These are phyloP conservation scores for Phytopythium litorale DNA, from an alignment of 352 stramenopile species.

Conservation along the genomic window DNA sequence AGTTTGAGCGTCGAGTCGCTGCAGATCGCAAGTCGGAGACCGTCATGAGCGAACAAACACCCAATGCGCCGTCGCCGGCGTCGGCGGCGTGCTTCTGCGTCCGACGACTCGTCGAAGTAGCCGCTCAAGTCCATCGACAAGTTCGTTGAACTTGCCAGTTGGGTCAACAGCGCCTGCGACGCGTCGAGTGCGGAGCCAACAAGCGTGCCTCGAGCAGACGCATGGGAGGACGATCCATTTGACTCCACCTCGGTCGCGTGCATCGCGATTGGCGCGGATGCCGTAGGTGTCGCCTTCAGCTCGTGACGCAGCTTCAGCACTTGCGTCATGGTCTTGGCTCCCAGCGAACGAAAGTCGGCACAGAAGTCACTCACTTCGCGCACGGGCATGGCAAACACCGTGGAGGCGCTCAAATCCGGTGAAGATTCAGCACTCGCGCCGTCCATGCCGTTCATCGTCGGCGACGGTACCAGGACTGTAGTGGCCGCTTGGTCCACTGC, in stretches of 20 bases:
- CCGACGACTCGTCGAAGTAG: slow-evolving; percentile 54
- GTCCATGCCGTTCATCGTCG: not conserved
- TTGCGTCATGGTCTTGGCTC: slow-evolving; percentile 60
- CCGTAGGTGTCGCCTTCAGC: slow-evolving; percentile 18
- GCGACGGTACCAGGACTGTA: not conserved
- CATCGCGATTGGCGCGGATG: not conserved
- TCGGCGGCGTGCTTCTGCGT: slow-evolving; percentile 41
- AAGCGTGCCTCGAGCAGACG: slow-evolving; percentile 21
- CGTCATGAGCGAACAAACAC: slow-evolving; percentile 63
- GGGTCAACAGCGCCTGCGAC: slow-evolving; percentile 63
- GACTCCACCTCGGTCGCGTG: slow-evolving; percentile 10
- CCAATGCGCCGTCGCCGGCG: slow-evolving; percentile 52
- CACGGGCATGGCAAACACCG: slow-evolving; percentile 9
- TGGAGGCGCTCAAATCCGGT: slow-evolving; percentile 9
- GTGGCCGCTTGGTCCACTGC: slow-evolving; percentile 13
- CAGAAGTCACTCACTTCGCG: slow-evolving; percentile 74
- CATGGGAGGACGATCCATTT: not conserved
- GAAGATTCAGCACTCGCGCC: slow-evolving; percentile 3
- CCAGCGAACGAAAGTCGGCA: slow-evolving; percentile 53
- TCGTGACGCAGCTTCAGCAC: slow-evolving; percentile 76
- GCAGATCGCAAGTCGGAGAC: slow-evolving; percentile 60
- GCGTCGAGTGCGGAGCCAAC: slow-evolving; percentile 63
- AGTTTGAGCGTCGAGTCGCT: slow-evolving; percentile 63
- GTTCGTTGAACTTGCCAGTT: slow-evolving; percentile 57
- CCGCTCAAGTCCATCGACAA: slow-evolving; percentile 49